Conservation (phyloP, 2,329 filamentous ascomycete species). For the Arthrobotrys megalospora region DNA sequence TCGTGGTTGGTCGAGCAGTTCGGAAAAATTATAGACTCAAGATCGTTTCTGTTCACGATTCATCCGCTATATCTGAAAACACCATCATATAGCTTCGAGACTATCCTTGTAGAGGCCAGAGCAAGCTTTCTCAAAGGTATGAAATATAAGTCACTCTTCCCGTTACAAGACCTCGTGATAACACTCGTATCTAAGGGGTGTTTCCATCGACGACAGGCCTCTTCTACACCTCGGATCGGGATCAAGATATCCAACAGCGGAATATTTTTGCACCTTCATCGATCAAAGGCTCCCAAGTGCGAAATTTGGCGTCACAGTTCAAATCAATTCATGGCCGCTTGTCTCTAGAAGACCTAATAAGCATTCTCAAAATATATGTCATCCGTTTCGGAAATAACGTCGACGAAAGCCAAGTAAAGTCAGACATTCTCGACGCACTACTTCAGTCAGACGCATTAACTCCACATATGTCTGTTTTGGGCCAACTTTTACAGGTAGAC, state of each 20-base stretch:
- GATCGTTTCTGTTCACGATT: neutral
- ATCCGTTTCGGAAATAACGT: slow-evolving; percentile 30
- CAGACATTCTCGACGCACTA: slow-evolving; percentile 1
- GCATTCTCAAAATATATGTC: slow-evolving; percentile 10
- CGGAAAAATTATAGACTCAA: neutral
- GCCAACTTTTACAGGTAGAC: slow-evolving; percentile 13
- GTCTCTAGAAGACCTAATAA: slow-evolving; percentile 10
- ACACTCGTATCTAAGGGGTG: neutral
- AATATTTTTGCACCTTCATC: slow-evolving; percentile 10
- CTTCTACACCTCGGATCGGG: neutral
- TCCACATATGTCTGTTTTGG: neutral
- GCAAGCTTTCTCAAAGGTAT: slow-evolving; percentile 3
- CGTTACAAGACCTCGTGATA: neutral
- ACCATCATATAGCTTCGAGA: slow-evolving; percentile 11
- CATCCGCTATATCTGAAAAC: slow-evolving; percentile 4
- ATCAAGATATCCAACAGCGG: neutral
- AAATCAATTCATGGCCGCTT: neutral
- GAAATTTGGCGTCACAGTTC: neutral
- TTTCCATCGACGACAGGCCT: neutral
- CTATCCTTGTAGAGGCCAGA: slow-evolving; percentile 6
- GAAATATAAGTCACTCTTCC: neutral
- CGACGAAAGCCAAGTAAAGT: neutral
- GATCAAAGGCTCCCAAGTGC: neutral
- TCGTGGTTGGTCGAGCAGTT: neutral
- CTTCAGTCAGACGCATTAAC: neutral